Percentiles rank a stretch among this genome's conserved stretches.
These are phyloP conservation scores for Fusarium verrucosum DNA, from an alignment of 2,329 filamentous ascomycete genomes.

Conservation along the genomic window DNA sequence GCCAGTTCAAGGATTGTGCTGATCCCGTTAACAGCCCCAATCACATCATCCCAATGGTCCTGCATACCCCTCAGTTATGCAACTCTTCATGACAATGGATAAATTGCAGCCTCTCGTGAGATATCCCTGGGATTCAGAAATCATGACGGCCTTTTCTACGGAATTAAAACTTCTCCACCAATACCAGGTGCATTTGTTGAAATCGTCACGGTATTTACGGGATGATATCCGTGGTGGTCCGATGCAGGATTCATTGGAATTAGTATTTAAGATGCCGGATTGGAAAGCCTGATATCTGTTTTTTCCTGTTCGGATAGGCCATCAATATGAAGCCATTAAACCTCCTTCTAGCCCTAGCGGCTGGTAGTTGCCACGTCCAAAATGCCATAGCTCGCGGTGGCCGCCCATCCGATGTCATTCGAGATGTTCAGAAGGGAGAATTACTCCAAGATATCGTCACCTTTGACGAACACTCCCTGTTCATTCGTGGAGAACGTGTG, in stretches of 20 bases:
- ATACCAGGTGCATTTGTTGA: slow-evolving; percentile 3
- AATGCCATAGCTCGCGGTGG: slow-evolving; percentile 25
- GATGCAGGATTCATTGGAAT: rapidly evolving
- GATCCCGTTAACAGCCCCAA: slow-evolving; percentile 22
- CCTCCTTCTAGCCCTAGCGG: slow-evolving; percentile 1
- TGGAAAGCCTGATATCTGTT: too few species aligned
- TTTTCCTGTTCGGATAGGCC: rapidly evolving
- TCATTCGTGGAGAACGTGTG: slow-evolving; percentile 73
- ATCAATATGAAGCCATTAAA: slow-evolving; percentile 27
- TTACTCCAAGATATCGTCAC: slow-evolving; percentile 60
- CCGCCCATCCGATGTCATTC: slow-evolving; percentile 37
- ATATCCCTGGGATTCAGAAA: neutral
- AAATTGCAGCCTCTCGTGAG: slow-evolving; percentile 15
- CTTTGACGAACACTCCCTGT: slow-evolving; percentile 77
- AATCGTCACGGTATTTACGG: slow-evolving; percentile 17
- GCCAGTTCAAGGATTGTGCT: neutral
- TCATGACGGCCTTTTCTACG: slow-evolving; percentile 9
- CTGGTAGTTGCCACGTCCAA: slow-evolving; percentile 15
- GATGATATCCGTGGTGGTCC: slow-evolving; percentile 2
- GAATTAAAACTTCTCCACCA: slow-evolving; percentile 28
- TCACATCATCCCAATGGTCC: neutral
- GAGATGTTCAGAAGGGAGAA: slow-evolving; percentile 40
- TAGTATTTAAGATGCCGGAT: neutral
- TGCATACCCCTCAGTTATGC: slow-evolving; percentile 16
- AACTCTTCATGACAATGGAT: slow-evolving; percentile 25